Base-by-base conservation (phyloP, 2,329 filamentous ascomycete genomes). In the Nakataea oryzae region DNA sequence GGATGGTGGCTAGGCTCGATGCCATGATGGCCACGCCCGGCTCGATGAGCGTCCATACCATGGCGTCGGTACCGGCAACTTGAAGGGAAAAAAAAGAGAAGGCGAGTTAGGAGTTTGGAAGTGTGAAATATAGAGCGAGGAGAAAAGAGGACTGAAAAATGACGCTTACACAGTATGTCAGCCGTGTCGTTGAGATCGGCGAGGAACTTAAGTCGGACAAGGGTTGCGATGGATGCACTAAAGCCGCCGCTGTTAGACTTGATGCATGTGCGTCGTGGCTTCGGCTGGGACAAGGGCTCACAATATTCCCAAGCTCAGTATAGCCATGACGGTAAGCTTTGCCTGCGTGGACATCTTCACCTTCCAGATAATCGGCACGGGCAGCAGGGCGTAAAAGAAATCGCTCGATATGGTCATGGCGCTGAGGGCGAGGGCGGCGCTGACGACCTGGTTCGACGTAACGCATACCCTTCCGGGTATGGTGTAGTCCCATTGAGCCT, bases 11-110 rank as follows among this genome's bases (percentile, higher is more conserved):
- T 13, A 84, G 72, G 63, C 79, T 82, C 2, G 81, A 78, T 14
- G 81, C 81, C 29, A 79, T 69, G 57, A 84, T 84, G 63, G 81
- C 81, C 27, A 84, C 76, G 7, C 80, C 81, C 1, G 81, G 81
- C 66, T 84, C 81, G 61, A 84, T 73, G n/a, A 84, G 71, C 12
- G 80, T 83, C 81, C 81, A 84, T 8, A 83, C 74, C 76, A 81
- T 80, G 47, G 80, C 76, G 63, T 81, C 74, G 4, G 80, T 83
- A 27, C 75, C 78, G 61, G 75, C 74, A 67, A 75, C 79, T 82
- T 57, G 50, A 11, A 41, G 1, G 27, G 57, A 21, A 13, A 12
- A 12, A n/a, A 32, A 12, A 8, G 21, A 4, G 1, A 4, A 28
- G 26, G 12, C 24, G 24, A 11, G 50, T 55, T 58, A 27, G 41